These are phyloP conservation scores for Aspergillus mulundensis DNA, from an alignment of 495 filamentous ascomycete species.

Conservation along the genomic window DNA sequence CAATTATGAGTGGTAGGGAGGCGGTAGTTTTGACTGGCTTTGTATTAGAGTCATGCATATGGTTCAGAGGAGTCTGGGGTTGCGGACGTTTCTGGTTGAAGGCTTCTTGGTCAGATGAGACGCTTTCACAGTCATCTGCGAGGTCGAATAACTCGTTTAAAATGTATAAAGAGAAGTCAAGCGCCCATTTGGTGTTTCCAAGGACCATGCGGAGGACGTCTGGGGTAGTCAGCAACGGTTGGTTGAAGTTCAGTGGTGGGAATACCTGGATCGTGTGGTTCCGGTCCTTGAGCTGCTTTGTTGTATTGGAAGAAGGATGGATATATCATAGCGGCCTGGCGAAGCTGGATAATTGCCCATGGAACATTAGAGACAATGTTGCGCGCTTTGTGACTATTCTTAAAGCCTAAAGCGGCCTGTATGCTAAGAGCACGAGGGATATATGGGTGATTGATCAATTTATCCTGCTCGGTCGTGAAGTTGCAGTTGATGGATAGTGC, in stretches of 20 bases:
- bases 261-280: conserved; percentile 62
- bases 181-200: conserved; percentile 56
- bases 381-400: conserved; percentile 54
- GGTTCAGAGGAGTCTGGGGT: conserved; percentile 9
- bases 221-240: conserved; percentile 15
- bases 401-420: conserved; percentile 64
- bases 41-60: conserved; percentile 7
- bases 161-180: conserved; percentile 66
- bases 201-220: conserved; percentile 41
- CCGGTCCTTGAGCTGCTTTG: conserved; percentile 39
- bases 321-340: conserved; percentile 65
- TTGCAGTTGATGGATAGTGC: conserved; percentile 65
- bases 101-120: conserved; percentile 37
- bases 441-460: conserved; percentile 61
- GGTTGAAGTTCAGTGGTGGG: not conserved
- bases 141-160: conserved; percentile 63
- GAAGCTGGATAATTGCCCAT: conserved; percentile 67
- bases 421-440: conserved; percentile 68
- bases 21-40: conserved; percentile 40
- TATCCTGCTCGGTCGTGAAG: conserved; percentile 66
- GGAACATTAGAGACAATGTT: conserved; percentile 64
- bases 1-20: conserved; percentile 61
- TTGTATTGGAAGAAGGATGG: conserved; percentile 54
- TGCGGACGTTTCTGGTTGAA: conserved; percentile 43
- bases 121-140: conserved; percentile 47